A percentile compares a stretch with the other conserved stretches of the same genome.
Evolutionary conservation across 345 rosid species (phyloP).

Genomic region (Eucalyptus tenuipes): DNA sequence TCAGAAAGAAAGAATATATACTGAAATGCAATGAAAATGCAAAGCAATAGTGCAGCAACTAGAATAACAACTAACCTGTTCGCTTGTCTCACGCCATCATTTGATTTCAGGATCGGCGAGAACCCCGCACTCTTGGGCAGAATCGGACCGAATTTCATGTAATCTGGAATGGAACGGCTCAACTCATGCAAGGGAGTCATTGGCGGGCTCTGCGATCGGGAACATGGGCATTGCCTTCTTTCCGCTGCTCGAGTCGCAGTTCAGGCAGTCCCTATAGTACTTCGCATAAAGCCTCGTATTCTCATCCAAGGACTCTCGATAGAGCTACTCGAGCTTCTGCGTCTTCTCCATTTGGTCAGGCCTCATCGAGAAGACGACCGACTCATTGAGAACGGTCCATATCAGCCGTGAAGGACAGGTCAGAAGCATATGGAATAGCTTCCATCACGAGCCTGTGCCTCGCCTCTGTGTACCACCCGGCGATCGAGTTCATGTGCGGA

Average conservation of each 20-base stretch:
- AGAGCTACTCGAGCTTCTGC: constrained; percentile 40
- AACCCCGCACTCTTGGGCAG: constrained; percentile 45
- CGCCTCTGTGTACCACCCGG: constrained; percentile 57
- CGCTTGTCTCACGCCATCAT: constrained; percentile 4
- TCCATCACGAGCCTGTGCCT: constrained; percentile 53
- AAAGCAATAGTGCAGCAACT: not conserved
- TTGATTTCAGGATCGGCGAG: constrained; percentile 15
- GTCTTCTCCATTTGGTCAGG: constrained; percentile 50
- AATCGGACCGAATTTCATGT: constrained; percentile 50
- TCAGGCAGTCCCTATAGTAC: constrained; percentile 39
- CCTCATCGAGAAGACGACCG: constrained; percentile 32
- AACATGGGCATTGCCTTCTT: constrained; percentile 46
- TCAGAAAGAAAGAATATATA: not conserved
- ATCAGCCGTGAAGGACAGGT: constrained; percentile 45
- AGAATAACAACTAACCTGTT: constrained; percentile 18
- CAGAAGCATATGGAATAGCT: constrained; percentile 39
- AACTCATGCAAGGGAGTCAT: constrained; percentile 47
- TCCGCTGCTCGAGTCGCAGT: constrained; percentile 12
- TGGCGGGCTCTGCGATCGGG: constrained; percentile 62
- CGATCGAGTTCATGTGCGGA: constrained; percentile 46
- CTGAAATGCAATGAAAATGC: not conserved
- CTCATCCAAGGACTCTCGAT: constrained; percentile 46
- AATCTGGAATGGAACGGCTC: constrained; percentile 41
- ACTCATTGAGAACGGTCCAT: constrained; percentile 45
- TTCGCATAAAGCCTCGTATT: constrained; percentile 46